A percentile compares a stretch with the other conserved stretches of the same genome.
These are phyloP conservation scores for Eucalyptus erythrocorys DNA, from an alignment of 345 rosid species.

Conservation along the genomic window DNA sequence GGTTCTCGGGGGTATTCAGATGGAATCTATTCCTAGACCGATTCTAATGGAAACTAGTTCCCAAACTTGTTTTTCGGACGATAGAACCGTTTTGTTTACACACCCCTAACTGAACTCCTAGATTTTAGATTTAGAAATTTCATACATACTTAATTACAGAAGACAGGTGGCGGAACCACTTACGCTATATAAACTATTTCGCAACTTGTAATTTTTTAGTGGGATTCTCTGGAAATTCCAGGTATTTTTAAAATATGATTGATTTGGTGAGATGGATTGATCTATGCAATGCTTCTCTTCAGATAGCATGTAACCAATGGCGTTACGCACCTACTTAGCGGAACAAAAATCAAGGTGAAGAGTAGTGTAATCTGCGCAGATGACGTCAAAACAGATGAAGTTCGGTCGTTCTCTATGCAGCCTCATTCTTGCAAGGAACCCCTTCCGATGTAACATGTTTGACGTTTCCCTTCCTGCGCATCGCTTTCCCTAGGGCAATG, in stretches of 20 bases:
- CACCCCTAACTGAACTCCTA: no score
- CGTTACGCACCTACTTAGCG: not conserved
- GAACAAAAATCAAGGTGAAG: not conserved
- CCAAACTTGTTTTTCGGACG: no score
- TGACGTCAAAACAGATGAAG: not conserved
- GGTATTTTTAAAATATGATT: not conserved
- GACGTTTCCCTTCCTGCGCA: not conserved
- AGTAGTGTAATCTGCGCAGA: not conserved
- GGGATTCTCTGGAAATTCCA: not conserved
- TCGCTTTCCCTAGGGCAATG: not conserved
- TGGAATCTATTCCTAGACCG: accelerated
- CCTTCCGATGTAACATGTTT: not conserved
- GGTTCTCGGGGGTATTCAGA: no score
- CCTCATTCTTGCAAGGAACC: not conserved
- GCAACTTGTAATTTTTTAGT: not conserved
- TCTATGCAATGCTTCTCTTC: not conserved
- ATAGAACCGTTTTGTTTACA: no score
- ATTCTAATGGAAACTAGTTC: no score
- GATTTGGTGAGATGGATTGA: not conserved
- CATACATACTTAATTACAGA: not conserved
- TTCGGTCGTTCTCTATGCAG: not conserved
- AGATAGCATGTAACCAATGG: not conserved
- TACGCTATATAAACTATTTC: not conserved
- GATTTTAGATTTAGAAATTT: not conserved
- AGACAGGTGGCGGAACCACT: not conserved